Percentiles rank a stretch among this genome's conserved stretches.
Evolutionary conservation across 2,329 filamentous ascomycete species (phyloP).

Genomic region (Lachnellula suecica): DNA sequence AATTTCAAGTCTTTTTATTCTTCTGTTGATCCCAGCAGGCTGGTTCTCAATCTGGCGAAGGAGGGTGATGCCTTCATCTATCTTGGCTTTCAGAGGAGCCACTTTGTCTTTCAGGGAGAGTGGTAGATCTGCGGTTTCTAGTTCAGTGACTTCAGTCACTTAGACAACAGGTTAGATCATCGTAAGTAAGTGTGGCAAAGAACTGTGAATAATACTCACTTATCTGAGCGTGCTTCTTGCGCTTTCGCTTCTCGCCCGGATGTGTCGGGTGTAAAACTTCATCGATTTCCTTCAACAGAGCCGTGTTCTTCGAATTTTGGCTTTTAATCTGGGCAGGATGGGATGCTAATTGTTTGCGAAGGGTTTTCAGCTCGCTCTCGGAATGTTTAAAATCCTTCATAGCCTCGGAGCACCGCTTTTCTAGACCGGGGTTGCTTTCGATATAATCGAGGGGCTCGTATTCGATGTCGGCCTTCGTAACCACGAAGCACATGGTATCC

Average conservation of each 20-base stretch:
- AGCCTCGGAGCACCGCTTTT: not conserved
- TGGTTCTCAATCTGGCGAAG: no score
- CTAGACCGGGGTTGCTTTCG: not conserved
- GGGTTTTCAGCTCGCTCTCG: not conserved
- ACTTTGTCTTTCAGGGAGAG: no score
- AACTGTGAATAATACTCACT: not conserved
- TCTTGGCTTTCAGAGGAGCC: no score
- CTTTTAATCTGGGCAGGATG: no score
- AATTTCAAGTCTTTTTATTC: no score
- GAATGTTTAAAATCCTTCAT: not conserved
- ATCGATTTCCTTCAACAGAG: not conserved
- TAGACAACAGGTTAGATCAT: not conserved
- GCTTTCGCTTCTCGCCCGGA: not conserved
- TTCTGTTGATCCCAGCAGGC: no score
- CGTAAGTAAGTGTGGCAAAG: not conserved
- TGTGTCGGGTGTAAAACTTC: not conserved
- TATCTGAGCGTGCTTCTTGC: not conserved
- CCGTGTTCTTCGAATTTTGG: not conserved
- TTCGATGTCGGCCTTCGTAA: not conserved
- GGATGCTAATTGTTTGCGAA: not conserved
- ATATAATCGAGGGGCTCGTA: conserved; percentile 30
- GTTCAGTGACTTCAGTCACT: no score
- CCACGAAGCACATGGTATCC: not conserved
- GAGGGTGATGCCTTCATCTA: no score
- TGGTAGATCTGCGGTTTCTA: no score